Evolutionary conservation across 1,139 yeast species (phyloP), one percentile per base, ranked within the genome.

Genomic region (Nematodospora anomalae): DNA sequence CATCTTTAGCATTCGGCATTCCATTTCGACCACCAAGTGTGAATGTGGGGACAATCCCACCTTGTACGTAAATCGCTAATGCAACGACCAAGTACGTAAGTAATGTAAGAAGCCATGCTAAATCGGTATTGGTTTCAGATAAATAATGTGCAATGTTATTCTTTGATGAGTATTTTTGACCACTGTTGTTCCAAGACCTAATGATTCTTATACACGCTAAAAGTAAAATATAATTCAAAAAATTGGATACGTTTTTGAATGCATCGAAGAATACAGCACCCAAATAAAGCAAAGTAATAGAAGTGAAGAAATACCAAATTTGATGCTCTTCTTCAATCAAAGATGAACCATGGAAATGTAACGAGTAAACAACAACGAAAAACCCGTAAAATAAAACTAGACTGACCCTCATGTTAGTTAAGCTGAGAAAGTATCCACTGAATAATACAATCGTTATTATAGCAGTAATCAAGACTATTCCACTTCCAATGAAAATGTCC

Each of bases 291-390:
- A 39, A 42, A 11, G 47, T 53, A 32, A 70, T 35, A 0, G 78
- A 61, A 0, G 77, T 63, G 12, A 80, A 67, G 74, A 92, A 83
- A 86, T 95, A 92, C 99, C 99, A 92, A 11, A 89, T 62, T 55
- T 89, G 97, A 53, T 92, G 96, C 53, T 92, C 99, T 57, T 92
- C 99, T 52, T 92, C 99, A n/a, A 92, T 85, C 45, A 89, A 69
- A 16, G 96, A 87, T 26, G 96, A 86, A 0, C 95, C 97, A 65
- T 88, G 87, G 57, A 84, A 82, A 32, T 83, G 78, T 1, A 70
- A 45, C 0, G 83, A 70, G 51, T 80, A 81, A 0, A 68, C 28
- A 1, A 68, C 44, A 7, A 79, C 66, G 15, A 78, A 53, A 0
- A 45, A 39, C 18, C 62, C 44, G 41, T 61, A 63, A 20, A 47